These are phyloP conservation scores for Sphaerobolus stellatus DNA, from an alignment of 1,284 basidiomycete genomes.

Conservation along the genomic window DNA sequence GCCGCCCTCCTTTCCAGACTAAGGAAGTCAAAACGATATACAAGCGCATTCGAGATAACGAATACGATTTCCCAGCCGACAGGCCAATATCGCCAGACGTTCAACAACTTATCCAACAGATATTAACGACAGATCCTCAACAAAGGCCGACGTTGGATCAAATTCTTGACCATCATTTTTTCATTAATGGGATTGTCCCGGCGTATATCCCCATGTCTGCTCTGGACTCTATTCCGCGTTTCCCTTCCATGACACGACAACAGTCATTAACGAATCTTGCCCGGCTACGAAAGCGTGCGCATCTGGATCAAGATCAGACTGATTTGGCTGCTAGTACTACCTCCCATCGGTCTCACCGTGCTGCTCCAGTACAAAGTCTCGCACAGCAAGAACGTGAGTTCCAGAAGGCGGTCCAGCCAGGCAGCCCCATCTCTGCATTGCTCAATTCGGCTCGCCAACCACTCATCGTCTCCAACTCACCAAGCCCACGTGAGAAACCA, in stretches of 20 bases:
- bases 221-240: slow-evolving; percentile 73
- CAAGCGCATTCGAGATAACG: slow-evolving; percentile 90
- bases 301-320: slow-evolving; percentile 61
- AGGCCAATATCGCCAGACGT: slow-evolving; percentile 72
- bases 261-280: slow-evolving; percentile 72
- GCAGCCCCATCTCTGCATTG: slow-evolving; percentile 90
- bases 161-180: slow-evolving; percentile 86
- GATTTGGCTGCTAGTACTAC: slow-evolving; percentile 10
- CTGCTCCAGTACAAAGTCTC: slow-evolving; percentile 40
- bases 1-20: slow-evolving; percentile 96
- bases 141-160: slow-evolving; percentile 82
- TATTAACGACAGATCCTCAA: slow-evolving; percentile 81
- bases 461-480: slow-evolving; percentile 61
- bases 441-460: slow-evolving; percentile 88
- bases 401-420: slow-evolving; percentile 92
- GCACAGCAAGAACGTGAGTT: slow-evolving; percentile 94
- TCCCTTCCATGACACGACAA: slow-evolving; percentile 56
- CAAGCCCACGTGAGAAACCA: slow-evolving; percentile 13
- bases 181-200: slow-evolving; percentile 81
- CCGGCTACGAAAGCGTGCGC: slow-evolving; percentile 56
- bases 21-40: slow-evolving; percentile 96
- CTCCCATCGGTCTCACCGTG: background rate
- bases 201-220: slow-evolving; percentile 77
- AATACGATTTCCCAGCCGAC: slow-evolving; percentile 89
- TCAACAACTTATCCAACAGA: slow-evolving; percentile 78